These are phyloP conservation scores for Austroboletus niveus DNA, from an alignment of 1,284 basidiomycete genomes.

Conservation along the genomic window DNA sequence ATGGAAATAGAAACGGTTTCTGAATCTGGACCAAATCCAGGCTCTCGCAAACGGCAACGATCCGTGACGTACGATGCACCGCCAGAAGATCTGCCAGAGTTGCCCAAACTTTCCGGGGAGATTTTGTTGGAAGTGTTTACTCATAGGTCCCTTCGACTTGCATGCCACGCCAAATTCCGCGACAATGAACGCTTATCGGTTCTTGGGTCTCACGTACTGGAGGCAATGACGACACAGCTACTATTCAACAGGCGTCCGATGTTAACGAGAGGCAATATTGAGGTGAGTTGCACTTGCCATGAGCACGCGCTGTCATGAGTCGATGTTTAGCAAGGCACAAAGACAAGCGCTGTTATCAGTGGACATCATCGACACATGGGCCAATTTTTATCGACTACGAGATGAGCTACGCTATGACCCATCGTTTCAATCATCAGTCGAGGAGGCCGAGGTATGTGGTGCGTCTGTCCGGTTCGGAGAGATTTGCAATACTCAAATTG, in stretches of 20 bases:
- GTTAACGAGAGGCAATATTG: slow-evolving; percentile 46
- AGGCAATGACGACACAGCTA: slow-evolving; percentile 46
- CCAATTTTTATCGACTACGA: slow-evolving; percentile 52
- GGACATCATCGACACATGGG: slow-evolving; percentile 55
- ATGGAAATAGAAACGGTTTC: slow-evolving; percentile 33
- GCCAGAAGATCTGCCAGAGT: slow-evolving; percentile 35
- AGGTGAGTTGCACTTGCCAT: slow-evolving; percentile 37
- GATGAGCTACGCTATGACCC: slow-evolving; percentile 57
- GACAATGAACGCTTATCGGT: slow-evolving; percentile 59
- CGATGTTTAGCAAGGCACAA: slow-evolving; percentile 35
- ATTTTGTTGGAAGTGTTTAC: slow-evolving; percentile 64
- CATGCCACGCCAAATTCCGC: slow-evolving; percentile 43
- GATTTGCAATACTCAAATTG: slow-evolving; percentile 16
- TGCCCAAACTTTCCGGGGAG: slow-evolving; percentile 48
- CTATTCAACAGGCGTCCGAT: slow-evolving; percentile 57
- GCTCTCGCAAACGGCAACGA: slow-evolving; percentile 33
- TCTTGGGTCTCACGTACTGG: slow-evolving; percentile 53
- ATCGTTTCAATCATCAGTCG: slow-evolving; percentile 39
- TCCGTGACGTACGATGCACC: slow-evolving; percentile 29
- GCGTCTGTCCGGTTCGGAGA: slow-evolving; percentile 12
- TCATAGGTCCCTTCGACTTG: slow-evolving; percentile 58
- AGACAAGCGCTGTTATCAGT: slow-evolving; percentile 39
- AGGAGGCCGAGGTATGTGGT: slow-evolving; percentile 46
- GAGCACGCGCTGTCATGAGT: slow-evolving; percentile 19
- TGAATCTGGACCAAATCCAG: slow-evolving; percentile 26